phyloP scores from a whole-genome alignment of 139 green algal species.

The Limnomonas spitsbergensis region DNA sequence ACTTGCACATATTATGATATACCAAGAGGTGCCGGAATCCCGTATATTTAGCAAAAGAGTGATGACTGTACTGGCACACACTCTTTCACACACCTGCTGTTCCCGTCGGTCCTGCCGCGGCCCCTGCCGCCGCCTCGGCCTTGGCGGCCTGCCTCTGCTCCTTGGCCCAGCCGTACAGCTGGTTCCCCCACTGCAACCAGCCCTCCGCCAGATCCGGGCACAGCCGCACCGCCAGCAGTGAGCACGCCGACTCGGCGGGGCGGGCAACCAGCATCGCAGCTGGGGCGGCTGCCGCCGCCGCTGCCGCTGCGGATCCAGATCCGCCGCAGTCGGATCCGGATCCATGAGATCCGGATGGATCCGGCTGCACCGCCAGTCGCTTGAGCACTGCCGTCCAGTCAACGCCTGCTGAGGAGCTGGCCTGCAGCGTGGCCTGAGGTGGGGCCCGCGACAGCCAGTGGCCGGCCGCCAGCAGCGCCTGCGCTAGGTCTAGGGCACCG shows the following conservation, averaged over 20 bases:
- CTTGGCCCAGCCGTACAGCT: slow-evolving; percentile 17
- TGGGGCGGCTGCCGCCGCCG: slow-evolving; percentile 15
- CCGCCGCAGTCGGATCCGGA: background rate
- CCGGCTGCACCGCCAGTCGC: background rate
- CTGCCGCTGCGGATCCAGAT: slow-evolving; percentile 14
- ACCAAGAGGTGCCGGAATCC: too few relatives aligned
- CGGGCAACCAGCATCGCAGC: background rate
- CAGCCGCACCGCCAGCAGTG: background rate
- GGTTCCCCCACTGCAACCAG: slow-evolving; percentile 26
- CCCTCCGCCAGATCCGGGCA: background rate
- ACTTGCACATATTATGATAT: too few relatives aligned
- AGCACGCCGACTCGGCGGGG: background rate
- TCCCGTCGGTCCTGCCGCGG: too few relatives aligned
- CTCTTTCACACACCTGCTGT: too few relatives aligned
- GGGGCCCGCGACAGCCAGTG: slow-evolving; percentile 12
- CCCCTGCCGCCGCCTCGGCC: slow-evolving; percentile 10
- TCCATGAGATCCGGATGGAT: background rate
- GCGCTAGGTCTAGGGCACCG: background rate
- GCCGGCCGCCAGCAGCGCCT: background rate
- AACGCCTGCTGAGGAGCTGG: background rate
- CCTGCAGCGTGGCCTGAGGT: background rate
- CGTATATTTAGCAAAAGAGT: too few relatives aligned
- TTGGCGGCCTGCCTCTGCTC: background rate
- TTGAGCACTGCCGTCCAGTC: slow-evolving; percentile 4
- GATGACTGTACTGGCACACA: too few relatives aligned